Percentiles rank a stretch among this genome's conserved stretches.
Evolutionary conservation across 345 rosid genomes (phyloP).

Genomic region (Melastoma malabathricum): DNA sequence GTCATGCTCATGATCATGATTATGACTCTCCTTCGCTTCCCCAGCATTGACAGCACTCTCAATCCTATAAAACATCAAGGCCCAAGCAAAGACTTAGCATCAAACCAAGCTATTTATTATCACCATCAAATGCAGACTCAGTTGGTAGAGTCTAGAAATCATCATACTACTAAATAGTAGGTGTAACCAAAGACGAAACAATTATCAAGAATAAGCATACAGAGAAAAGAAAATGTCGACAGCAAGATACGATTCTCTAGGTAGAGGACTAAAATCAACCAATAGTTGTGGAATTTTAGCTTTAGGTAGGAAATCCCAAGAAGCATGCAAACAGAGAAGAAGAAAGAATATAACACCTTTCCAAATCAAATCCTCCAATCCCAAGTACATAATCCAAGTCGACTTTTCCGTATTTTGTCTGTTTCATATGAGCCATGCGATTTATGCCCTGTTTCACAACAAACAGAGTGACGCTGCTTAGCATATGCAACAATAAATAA

Average conservation of each 20-base stretch:
- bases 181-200: too few species aligned
- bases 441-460: conserved; percentile 49
- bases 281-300: background rate
- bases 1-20: conserved; percentile 32
- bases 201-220: too few species aligned
- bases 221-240: too few species aligned
- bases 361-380: conserved; percentile 95
- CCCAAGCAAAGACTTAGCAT: background rate
- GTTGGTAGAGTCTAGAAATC: too few species aligned
- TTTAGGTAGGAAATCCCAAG: background rate
- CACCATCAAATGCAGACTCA: conserved; percentile 3
- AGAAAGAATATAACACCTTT: conserved; percentile 37
- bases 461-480: background rate
- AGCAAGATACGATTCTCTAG: too few species aligned
- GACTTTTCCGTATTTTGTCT: conserved; percentile 71
- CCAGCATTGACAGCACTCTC: conserved; percentile 62
- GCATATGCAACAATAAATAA: background rate
- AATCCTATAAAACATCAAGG: conserved; percentile 36
- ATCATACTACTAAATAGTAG: too few species aligned
- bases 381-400: conserved; percentile 97
- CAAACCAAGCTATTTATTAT: background rate
- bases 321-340: conserved; percentile 2
- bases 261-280: too few species aligned
- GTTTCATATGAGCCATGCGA: conserved; percentile 62
- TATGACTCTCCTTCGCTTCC: conserved; percentile 30